Evolutionary conservation across 2,329 filamentous ascomycete species (phyloP).

Genomic region (Colletotrichum lindemuthianum): DNA sequence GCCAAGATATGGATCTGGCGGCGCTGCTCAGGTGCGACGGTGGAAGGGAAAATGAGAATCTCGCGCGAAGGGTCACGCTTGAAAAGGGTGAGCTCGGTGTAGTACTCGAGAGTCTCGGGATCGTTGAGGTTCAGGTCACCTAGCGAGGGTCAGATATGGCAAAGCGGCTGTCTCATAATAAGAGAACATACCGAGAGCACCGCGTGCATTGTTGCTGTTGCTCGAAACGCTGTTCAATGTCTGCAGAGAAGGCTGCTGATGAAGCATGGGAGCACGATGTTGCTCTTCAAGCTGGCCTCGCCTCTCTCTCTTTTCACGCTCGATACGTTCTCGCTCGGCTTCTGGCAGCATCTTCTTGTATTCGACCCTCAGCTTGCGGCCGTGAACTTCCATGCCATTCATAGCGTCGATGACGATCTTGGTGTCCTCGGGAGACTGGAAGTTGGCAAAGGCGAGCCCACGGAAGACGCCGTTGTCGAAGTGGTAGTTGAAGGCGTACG

Average conservation of each 20-base stretch:
- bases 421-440: constrained; percentile 94
- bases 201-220: constrained; percentile 61
- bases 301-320: constrained; percentile 95
- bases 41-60: constrained; percentile 83
- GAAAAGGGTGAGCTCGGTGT: constrained; percentile 90
- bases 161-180: background rate
- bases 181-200: constrained; percentile 38
- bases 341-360: constrained; percentile 99
- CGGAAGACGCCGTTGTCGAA: constrained; percentile 98
- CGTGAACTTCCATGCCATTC: constrained; percentile 96
- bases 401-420: constrained; percentile 90
- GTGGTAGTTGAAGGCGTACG: constrained; percentile 99
- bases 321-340: constrained; percentile 93
- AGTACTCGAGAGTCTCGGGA: constrained; percentile 85
- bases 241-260: constrained; percentile 87
- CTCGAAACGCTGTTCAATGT: constrained; percentile 75
- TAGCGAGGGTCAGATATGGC: constrained; percentile 31
- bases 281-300: constrained; percentile 97
- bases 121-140: constrained; percentile 91
- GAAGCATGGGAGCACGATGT: constrained; percentile 81
- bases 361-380: constrained; percentile 92
- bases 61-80: constrained; percentile 82
- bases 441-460: constrained; percentile 96
- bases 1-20: constrained; percentile 93
- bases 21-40: constrained; percentile 83